Conservation (phyloP, 2,329 filamentous ascomycete species). For the Diaporthe eres region DNA sequence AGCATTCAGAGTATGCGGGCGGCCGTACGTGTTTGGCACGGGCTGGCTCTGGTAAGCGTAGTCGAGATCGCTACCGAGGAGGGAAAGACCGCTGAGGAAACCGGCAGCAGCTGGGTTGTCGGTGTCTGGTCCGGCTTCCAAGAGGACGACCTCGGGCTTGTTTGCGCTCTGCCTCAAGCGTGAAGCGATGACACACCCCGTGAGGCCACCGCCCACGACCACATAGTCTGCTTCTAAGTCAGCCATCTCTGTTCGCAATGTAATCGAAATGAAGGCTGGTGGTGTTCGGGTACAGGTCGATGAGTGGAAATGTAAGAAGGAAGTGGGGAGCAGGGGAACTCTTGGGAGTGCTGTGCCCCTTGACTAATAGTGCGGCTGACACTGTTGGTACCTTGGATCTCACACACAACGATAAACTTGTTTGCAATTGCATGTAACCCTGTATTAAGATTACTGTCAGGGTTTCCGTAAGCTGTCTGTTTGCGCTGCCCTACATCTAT, state of each 20-base stretch:
- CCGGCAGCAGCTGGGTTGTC: slow-evolving; percentile 42
- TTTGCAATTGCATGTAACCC: neutral
- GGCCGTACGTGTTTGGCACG: slow-evolving; percentile 40
- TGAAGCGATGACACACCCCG: slow-evolving; percentile 46
- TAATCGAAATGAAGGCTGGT: neutral
- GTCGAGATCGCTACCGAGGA: slow-evolving; percentile 45
- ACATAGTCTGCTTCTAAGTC: slow-evolving; percentile 45
- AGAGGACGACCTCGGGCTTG: slow-evolving; percentile 44
- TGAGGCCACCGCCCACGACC: slow-evolving; percentile 47
- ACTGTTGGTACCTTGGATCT: neutral
- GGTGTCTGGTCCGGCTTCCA: slow-evolving; percentile 47
- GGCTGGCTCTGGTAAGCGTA: slow-evolving; percentile 46
- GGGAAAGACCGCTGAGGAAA: slow-evolving; percentile 46
- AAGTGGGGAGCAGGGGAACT: neutral
- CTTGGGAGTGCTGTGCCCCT: neutral
- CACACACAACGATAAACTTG: neutral
- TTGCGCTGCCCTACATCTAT: neutral
- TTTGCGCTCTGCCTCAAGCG: slow-evolving; percentile 45
- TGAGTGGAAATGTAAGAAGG: neutral
- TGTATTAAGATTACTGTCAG: neutral
- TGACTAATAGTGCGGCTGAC: neutral
- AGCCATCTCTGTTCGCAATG: slow-evolving; percentile 38
- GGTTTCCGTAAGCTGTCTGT: neutral
- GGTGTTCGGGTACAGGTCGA: neutral
- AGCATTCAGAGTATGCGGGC: slow-evolving; percentile 43